Conservation (phyloP, 139 green algal genomes). For the Tetratostichococcus sp. region DNA sequence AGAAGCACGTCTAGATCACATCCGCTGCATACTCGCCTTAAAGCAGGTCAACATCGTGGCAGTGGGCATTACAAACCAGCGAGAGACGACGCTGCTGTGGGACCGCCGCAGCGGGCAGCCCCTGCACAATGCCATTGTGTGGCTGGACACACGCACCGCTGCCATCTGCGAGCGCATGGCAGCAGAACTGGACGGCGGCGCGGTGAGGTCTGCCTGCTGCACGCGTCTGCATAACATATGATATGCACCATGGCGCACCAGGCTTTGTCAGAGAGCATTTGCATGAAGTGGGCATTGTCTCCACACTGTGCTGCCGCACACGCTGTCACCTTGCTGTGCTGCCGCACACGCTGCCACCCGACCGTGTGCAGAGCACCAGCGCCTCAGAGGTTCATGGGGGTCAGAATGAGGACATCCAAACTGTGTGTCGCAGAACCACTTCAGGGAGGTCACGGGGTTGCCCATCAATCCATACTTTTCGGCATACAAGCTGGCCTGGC, state of each 20-base stretch:
- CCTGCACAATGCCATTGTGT: slow-evolving; percentile 94
- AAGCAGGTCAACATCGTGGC: slow-evolving; percentile 32
- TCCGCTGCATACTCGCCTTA: no score
- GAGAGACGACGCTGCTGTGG: slow-evolving; percentile 91
- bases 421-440: slow-evolving; percentile 43
- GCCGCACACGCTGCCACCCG: no score
- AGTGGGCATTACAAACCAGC: slow-evolving; percentile 94
- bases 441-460: slow-evolving; percentile 77
- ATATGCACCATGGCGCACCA: no score
- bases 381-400: no score
- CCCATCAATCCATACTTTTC: slow-evolving; percentile 96
- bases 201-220: slow-evolving; percentile 10
- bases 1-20: no score
- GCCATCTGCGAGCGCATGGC: slow-evolving; percentile 42
- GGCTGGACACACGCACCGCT: slow-evolving; percentile 83
- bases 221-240: no score
- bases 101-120: slow-evolving; percentile 64
- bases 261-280: no score
- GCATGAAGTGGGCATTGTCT: no score
- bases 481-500: slow-evolving; percentile 90
- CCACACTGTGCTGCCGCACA: no score
- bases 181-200: slow-evolving; percentile 20
- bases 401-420: no score
- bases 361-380: no score
- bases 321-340: no score